phyloP scores from a whole-genome alignment of 495 filamentous ascomycete species.

The Lophiotrema nucula region DNA sequence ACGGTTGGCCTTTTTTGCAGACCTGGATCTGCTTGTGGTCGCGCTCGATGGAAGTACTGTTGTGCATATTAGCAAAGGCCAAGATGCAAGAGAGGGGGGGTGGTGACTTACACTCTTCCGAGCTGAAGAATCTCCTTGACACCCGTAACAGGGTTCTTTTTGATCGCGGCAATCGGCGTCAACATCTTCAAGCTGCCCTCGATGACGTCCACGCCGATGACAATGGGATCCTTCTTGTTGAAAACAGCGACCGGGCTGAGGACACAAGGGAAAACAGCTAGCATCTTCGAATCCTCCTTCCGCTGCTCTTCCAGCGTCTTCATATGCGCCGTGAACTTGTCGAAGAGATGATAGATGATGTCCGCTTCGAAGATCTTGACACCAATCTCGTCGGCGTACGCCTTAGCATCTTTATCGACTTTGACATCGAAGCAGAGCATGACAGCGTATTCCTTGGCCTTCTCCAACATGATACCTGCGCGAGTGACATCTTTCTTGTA shows the following conservation, averaged over 20 bases:
- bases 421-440: constrained; percentile 99
- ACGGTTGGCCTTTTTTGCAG: constrained; percentile 94
- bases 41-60: constrained; percentile 88
- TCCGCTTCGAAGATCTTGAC: constrained; percentile 99
- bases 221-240: constrained; percentile 96
- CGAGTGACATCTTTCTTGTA: constrained; percentile 99
- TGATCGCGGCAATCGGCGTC: constrained; percentile 85
- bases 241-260: constrained; percentile 87
- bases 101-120: constrained; percentile 85
- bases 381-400: constrained; percentile 88
- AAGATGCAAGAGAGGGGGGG: not conserved
- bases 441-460: constrained; percentile 89
- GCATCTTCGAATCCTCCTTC: constrained; percentile 92
- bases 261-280: constrained; percentile 96
- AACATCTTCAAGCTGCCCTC: constrained; percentile 82
- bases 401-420: constrained; percentile 92
- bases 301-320: constrained; percentile 77
- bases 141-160: constrained; percentile 72
- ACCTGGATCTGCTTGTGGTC: constrained; percentile 92
- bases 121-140: constrained; percentile 78
- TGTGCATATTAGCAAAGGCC: not conserved
- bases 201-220: constrained; percentile 90
- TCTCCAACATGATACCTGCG: constrained; percentile 94
- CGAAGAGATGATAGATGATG: constrained; percentile 99
- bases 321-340: constrained; percentile 94